Base-by-base conservation (phyloP, 176 grass and related monocot species). In the Coix lacrymajobi region DNA sequence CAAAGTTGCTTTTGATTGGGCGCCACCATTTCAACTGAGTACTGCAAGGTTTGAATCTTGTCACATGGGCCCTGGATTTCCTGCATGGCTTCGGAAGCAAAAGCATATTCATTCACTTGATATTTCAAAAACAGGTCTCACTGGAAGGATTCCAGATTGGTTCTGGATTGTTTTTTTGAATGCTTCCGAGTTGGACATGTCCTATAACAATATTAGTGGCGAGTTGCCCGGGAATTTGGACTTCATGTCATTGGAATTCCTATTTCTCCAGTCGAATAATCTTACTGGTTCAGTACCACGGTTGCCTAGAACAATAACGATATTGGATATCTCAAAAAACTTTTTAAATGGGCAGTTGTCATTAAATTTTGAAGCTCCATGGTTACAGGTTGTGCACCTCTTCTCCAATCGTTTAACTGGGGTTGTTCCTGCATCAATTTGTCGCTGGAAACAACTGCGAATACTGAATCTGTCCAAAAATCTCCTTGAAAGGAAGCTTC, bases 31-130 rank as follows among this genome's bases (percentile, higher is more conserved):
- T n/a, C 24, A 43, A 12, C 40, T 43, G 67, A 0, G 3, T 0
- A 0, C 0, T 2, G 36, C 34, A 15, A 0, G 0, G 13, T 6
- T 69, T 43, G 39, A 22, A n/a, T 41, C n/a, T 0, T 43, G 22
- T 15, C 67, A n/a, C 24, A 7, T 69, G 22, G 67, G 67, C 11
- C 22, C 22, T n/a, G 11, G 24, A 11, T 0, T 69, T 41, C 37
- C 67, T 41, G 43, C n/a, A 41, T 69, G 67, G 67, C 37, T 69
- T 69, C 66, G 37, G n/a, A 40, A 2, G 11, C 66, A 69, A 69
- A 40, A 13, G 11, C 6, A 22, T n/a, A 69, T 69, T 14, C 0
- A 7, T 1, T 1, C 1, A 0, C 36, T 69, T 7, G 11, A 69
- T 1, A 40, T 69, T 24, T 41, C 67, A 7, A 13, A 43, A 0